phyloP scores from a whole-genome alignment of 305 asterid species.

The Solanum chacoense region DNA sequence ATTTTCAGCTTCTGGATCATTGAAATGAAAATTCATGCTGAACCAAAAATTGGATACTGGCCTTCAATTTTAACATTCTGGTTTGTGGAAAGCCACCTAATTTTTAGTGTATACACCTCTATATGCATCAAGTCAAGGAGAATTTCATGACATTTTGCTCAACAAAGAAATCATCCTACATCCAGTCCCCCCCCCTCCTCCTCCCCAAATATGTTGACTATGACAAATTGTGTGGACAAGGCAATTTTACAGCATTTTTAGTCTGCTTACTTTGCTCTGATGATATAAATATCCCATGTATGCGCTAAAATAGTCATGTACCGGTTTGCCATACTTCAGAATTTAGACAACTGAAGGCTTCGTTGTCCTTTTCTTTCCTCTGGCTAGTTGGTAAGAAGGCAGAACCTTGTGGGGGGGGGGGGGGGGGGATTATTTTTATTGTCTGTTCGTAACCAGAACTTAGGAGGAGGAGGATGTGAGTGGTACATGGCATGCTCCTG shows the following conservation, averaged over 20 bases:
- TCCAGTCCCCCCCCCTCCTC: neutral
- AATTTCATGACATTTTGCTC: neutral
- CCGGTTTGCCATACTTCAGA: neutral
- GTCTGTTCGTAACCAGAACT: neutral
- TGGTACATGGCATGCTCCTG: neutral
- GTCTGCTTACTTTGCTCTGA: neutral
- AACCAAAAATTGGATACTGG: neutral
- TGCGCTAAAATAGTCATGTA: neutral
- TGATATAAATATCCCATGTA: neutral
- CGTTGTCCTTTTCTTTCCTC: neutral
- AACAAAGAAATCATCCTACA: neutral
- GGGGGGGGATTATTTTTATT: neutral
- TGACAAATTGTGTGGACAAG: neutral
- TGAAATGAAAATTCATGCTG: neutral
- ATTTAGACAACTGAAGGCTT: neutral
- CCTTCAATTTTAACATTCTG: neutral
- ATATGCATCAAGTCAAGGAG: neutral
- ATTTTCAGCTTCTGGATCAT: neutral
- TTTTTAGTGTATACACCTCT: neutral
- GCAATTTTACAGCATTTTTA: neutral
- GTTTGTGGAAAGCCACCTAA: neutral
- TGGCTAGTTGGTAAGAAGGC: neutral
- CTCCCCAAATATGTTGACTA: neutral
- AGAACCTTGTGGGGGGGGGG: neutral
- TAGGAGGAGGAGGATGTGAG: neutral